These are phyloP conservation scores for Umbelopsis isabellina DNA, from an alignment of 192 early-diverging fungal species.

Conservation along the genomic window DNA sequence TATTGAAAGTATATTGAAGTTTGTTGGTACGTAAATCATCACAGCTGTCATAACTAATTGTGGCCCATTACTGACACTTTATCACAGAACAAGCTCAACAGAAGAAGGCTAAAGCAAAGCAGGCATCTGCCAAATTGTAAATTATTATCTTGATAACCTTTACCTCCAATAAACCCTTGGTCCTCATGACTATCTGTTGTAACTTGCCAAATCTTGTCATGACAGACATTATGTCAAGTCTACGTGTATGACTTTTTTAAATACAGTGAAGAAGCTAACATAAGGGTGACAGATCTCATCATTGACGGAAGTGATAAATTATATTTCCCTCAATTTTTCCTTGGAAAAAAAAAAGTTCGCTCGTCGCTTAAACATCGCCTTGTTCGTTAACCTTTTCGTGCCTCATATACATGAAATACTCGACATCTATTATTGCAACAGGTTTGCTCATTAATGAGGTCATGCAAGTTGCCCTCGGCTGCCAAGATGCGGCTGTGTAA, in stretches of 20 bases:
- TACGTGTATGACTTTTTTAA: too few species aligned
- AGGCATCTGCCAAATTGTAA: conserved; percentile 7
- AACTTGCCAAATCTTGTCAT: too few species aligned
- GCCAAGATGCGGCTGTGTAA: conserved; percentile 31
- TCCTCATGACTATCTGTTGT: too few species aligned
- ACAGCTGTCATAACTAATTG: background rate
- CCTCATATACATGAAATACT: background rate
- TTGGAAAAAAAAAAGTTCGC: background rate
- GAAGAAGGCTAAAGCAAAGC: conserved; percentile 7
- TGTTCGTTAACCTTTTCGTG: background rate
- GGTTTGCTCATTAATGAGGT: background rate
- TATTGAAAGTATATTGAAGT: conserved; percentile 24
- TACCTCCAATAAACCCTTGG: too few species aligned
- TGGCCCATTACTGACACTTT: too few species aligned
- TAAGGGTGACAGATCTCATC: background rate
- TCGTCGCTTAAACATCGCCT: background rate
- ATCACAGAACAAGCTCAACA: background rate
- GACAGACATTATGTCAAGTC: too few species aligned
- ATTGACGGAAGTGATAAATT: too few species aligned
- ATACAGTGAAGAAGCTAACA: too few species aligned
- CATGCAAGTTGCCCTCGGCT: background rate
- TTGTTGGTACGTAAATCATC: conserved; percentile 23
- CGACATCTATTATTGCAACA: background rate
- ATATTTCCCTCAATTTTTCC: too few species aligned
- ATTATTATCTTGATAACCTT: background rate